Base-by-base conservation (phyloP, 768 basidiomycete species). In the Termitomyces sp. region DNA sequence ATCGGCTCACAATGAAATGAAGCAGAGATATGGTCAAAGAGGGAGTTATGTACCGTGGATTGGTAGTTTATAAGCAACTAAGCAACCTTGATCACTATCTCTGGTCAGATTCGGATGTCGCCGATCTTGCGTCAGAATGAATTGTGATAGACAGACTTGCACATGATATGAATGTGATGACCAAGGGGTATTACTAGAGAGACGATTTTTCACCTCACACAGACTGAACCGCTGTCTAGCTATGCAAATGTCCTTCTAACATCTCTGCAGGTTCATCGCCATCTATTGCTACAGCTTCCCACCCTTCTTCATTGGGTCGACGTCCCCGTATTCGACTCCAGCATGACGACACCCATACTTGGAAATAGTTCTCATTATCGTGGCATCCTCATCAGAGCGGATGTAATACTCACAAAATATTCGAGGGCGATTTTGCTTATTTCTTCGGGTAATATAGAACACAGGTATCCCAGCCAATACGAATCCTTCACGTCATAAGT, bases 381-480 rank as follows among this genome's bases (percentile, higher is more conserved):
- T 47, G 17, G 10, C 1, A 32, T 39, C 21, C 27, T 16, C 11
- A 21, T 8, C n/a, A 11, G 14, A 28, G 14, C 9, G 27, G 42
- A 63, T 17, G 19, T 16, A 16, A 41, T 5, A 71, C 80, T 71
- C 61, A 82, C 82, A 70, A 48, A 76, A 64, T 54, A 75, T 69
- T 25, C 68, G 66, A 52, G 76, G 71, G 53, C 70, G 64, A 34
- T 77, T 74, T 8, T 73, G 70, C 52, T 76, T 76, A 57, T 73
- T 73, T 45, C 75, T 73, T 62, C 82, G 85, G 17, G 92, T 91
- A 41, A 92, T 66, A 65, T 90, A 93, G 64, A 92, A 94, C 45
- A 94, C 79, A 1, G 92, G 92, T 49, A 94, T 73, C 7, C 92
- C 92, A 55, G 81, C 81, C 35, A 85, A 74, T 14, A 94, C 83